These are phyloP conservation scores for Sordaria brevicollis DNA, from an alignment of 495 filamentous ascomycete species.

Conservation along the genomic window DNA sequence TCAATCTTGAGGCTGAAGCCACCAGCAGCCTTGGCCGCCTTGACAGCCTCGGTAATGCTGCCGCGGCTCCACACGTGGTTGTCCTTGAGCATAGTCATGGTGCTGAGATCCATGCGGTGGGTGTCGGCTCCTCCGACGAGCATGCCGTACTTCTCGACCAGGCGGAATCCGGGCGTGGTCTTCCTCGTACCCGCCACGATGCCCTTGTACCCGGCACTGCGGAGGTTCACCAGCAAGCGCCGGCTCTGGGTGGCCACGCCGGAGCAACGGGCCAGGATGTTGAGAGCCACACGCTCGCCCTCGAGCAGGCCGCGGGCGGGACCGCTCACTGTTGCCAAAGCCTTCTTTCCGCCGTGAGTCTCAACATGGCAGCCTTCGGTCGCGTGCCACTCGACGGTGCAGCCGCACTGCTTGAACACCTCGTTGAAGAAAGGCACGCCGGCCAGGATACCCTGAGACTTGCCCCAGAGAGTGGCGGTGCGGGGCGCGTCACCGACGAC, in stretches of 20 bases:
- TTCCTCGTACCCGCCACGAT: constrained; percentile 93
- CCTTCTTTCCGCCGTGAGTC: constrained; percentile 33
- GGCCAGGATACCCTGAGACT: constrained; percentile 76
- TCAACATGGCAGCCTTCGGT: constrained; percentile 60
- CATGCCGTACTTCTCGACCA: constrained; percentile 98
- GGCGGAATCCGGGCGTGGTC: constrained; percentile 88
- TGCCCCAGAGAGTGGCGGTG: constrained; percentile 80
- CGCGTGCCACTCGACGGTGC: constrained; percentile 80
- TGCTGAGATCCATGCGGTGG: constrained; percentile 81
- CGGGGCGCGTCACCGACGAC: constrained; percentile 75
- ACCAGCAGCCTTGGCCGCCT: constrained; percentile 69
- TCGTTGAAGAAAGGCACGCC: constrained; percentile 94
- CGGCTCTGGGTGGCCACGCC: constrained; percentile 72
- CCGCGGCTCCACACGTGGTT: constrained; percentile 91
- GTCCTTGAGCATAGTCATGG: constrained; percentile 98
- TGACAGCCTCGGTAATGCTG: constrained; percentile 73
- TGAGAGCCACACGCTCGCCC: constrained; percentile 87
- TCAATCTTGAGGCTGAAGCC: constrained; percentile 92
- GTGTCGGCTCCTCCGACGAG: constrained; percentile 83
- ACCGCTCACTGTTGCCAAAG: constrained; percentile 74
- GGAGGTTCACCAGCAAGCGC: constrained; percentile 38
- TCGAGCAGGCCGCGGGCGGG: constrained; percentile 79
- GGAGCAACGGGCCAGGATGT: constrained; percentile 83
- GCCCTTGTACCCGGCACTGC: constrained; percentile 60
- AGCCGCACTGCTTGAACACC: constrained; percentile 81